A percentile compares a stretch with the other conserved stretches of the same genome.
Conservation (phyloP, 345 rosid genomes). For the Salix suchowensis region DNA sequence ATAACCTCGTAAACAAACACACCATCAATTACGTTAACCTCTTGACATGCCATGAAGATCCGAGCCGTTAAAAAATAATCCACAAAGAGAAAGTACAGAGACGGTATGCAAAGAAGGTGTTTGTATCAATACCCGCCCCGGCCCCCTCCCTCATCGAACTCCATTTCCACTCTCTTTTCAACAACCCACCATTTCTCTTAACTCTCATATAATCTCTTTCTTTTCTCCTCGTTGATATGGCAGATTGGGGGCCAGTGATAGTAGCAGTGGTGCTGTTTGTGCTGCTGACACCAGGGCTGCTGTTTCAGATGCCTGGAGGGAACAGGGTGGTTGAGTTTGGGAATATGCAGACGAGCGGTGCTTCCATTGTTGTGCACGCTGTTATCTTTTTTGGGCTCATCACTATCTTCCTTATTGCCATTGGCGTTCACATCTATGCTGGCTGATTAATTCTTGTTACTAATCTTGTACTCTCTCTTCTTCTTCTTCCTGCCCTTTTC, state of each 20-base stretch:
- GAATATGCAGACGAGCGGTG: slow-evolving; percentile 52
- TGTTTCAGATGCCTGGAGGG: slow-evolving; percentile 51
- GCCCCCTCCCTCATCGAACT: neutral
- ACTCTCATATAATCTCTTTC: neutral
- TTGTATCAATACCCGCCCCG: neutral
- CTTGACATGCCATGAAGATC: neutral
- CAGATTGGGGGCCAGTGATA: slow-evolving; percentile 55
- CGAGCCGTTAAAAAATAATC: neutral
- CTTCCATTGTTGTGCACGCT: slow-evolving; percentile 46
- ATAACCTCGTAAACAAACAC: too few species aligned
- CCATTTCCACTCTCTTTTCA: neutral
- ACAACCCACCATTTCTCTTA: neutral
- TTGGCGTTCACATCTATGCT: slow-evolving; percentile 50
- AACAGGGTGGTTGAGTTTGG: slow-evolving; percentile 48
- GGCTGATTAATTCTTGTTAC: neutral
- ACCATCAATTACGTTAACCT: too few species aligned
- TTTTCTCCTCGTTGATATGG: slow-evolving; percentile 17
- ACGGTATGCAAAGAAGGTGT: neutral
- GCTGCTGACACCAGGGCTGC: slow-evolving; percentile 44
- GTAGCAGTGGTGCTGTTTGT: slow-evolving; percentile 54
- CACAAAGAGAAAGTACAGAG: neutral
- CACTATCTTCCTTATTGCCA: slow-evolving; percentile 53
- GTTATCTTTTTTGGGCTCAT: slow-evolving; percentile 49
- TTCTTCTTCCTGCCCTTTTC: neutral
- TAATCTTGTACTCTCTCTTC: neutral